Evolutionary conservation across 306 rosid species (phyloP).

Genomic region (Purshia tridentata): DNA sequence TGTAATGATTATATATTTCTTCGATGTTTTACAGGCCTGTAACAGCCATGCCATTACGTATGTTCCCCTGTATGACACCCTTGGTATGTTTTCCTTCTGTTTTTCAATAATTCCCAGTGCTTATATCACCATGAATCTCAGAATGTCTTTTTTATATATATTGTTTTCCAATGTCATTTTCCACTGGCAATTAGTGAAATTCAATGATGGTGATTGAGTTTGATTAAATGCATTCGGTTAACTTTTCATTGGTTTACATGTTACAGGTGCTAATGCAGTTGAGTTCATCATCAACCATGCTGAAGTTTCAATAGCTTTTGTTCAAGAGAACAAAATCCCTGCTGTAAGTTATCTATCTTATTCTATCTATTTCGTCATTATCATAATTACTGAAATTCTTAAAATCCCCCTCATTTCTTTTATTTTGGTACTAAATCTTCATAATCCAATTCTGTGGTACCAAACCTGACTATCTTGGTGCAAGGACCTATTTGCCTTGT

Average conservation of each 20-base stretch:
- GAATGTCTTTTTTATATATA: background rate
- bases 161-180: background rate
- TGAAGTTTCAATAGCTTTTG: slow-evolving; percentile 88
- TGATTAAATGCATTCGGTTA: background rate
- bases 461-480: background rate
- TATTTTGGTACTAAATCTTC: background rate
- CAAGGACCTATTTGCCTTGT: background rate
- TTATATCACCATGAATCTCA: background rate
- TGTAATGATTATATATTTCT: background rate
- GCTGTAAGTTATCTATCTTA: slow-evolving; percentile 54
- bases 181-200: background rate
- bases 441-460: background rate
- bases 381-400: background rate
- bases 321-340: slow-evolving; percentile 78
- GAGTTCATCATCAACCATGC: slow-evolving; percentile 89
- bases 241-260: slow-evolving; percentile 27
- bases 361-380: slow-evolving; percentile 8
- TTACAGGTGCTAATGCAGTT: slow-evolving; percentile 87
- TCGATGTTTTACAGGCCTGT: slow-evolving; percentile 65
- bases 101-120: background rate
- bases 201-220: background rate
- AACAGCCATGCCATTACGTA: slow-evolving; percentile 64
- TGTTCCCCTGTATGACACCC: slow-evolving; percentile 84
- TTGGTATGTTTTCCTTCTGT: slow-evolving; percentile 48
- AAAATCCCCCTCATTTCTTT: background rate